Evolutionary conservation across 202 grass and related monocot species (phyloP).

Genomic region (Schoenoplectus tabernaemontani): DNA sequence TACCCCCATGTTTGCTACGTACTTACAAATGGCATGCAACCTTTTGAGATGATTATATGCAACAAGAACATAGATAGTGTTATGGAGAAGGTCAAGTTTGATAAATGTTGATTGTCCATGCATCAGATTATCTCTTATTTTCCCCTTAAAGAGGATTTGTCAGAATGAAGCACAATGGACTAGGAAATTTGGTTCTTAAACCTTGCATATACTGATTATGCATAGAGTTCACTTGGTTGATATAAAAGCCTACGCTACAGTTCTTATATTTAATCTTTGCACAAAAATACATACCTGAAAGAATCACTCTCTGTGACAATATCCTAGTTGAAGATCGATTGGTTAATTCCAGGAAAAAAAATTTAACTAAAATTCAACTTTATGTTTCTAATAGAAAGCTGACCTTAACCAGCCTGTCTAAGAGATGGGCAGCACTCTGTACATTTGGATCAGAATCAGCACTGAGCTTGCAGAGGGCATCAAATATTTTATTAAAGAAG

Average conservation of each 20-base stretch:
- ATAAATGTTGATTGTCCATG: not conserved
- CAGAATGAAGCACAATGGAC: not conserved
- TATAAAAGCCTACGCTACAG: not conserved
- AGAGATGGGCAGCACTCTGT: conserved; percentile 99
- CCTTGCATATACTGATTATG: not conserved
- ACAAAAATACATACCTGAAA: conserved; percentile 54
- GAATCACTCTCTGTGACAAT: conserved; percentile 97
- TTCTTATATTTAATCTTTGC: conserved; percentile 3
- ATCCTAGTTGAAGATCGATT: conserved; percentile 52
- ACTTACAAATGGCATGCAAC: not conserved
- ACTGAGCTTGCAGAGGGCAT: conserved; percentile 88
- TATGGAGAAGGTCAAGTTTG: not conserved
- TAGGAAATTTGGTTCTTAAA: not conserved
- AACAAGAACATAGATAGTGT: not conserved
- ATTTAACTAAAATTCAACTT: not conserved
- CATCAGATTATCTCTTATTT: not conserved
- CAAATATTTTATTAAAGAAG: conserved; percentile 97
- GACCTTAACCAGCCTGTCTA: conserved; percentile 98
- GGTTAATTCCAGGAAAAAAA: conserved; percentile 27
- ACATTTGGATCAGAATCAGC: conserved; percentile 96
- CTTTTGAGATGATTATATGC: not conserved
- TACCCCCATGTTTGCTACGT: not conserved
- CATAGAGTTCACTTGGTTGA: not conserved
- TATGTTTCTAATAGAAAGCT: not conserved
- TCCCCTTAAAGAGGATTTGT: not conserved